Percentiles rank a stretch among this genome's conserved stretches.
phyloP scores from a whole-genome alignment of 116 monocot genomes.

The Posidonia oceanica region DNA sequence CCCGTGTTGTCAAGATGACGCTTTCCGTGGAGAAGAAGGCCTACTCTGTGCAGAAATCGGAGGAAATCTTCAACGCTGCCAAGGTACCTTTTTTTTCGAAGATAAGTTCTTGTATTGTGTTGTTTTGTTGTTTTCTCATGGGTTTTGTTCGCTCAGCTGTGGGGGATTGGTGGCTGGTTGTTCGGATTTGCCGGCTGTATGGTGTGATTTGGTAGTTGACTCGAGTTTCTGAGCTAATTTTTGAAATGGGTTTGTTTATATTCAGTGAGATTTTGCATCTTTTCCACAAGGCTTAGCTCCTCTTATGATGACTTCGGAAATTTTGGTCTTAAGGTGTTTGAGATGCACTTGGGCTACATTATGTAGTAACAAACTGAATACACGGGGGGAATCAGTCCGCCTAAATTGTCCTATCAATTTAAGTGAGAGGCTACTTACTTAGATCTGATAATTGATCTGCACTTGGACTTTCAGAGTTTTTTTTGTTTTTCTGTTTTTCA shows the following conservation, averaged over 20 bases:
- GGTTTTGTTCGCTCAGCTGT: not conserved
- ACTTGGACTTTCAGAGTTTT: no score
- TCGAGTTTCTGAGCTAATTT: not conserved
- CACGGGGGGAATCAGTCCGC: no score
- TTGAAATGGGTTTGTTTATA: not conserved
- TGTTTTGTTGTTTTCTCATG: not conserved
- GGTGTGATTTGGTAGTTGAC: not conserved
- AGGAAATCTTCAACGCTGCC: conserved; percentile 82
- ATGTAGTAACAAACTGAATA: no score
- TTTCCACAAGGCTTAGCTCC: no score
- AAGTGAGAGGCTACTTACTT: no score
- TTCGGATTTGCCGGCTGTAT: not conserved
- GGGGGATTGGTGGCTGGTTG: no score
- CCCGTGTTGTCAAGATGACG: conserved; percentile 29
- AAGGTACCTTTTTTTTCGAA: conserved; percentile 29
- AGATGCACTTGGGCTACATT: no score
- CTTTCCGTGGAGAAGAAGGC: conserved; percentile 61
- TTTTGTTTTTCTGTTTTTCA: no score
- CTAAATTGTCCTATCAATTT: no score
- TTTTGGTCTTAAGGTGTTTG: no score
- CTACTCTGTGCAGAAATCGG: conserved; percentile 60
- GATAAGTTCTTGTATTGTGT: not conserved
- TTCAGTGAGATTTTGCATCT: not conserved
- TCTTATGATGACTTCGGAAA: no score
- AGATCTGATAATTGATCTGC: no score